Evolutionary conservation across 1,284 basidiomycete species (phyloP).

Genomic region (Laetiporus sulphureus): DNA sequence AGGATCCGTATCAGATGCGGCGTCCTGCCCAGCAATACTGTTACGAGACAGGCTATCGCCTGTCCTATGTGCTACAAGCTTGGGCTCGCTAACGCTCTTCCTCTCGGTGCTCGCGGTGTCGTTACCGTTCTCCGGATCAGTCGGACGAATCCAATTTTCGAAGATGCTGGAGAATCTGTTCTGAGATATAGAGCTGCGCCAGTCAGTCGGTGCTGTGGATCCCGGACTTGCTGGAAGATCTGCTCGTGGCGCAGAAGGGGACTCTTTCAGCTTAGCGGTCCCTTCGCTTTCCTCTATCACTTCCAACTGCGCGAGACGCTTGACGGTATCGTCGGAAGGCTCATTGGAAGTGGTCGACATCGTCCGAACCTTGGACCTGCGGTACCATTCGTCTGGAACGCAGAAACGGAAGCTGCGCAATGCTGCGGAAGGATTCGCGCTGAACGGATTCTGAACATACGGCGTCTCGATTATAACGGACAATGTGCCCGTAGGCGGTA

Average conservation of each 20-base stretch:
- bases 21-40: not conserved
- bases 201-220: slow-evolving; percentile 29
- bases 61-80: slow-evolving; percentile 39
- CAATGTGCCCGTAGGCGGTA: slow-evolving; percentile 17
- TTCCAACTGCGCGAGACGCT: slow-evolving; percentile 42
- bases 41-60: slow-evolving; percentile 21
- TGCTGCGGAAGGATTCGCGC: slow-evolving; percentile 23
- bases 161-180: slow-evolving; percentile 60
- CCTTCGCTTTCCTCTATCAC: slow-evolving; percentile 52
- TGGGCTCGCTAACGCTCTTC: slow-evolving; percentile 65
- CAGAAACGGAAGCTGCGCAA: slow-evolving; percentile 49
- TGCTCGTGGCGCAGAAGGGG: slow-evolving; percentile 7
- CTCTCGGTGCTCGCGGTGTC: slow-evolving; percentile 32
- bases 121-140: slow-evolving; percentile 32
- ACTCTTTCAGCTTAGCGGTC: slow-evolving; percentile 50
- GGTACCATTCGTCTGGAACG: slow-evolving; percentile 76
- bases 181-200: slow-evolving; percentile 44
- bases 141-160: slow-evolving; percentile 48
- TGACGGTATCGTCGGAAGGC: slow-evolving; percentile 46
- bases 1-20: slow-evolving; percentile 24
- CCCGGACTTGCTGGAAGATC: slow-evolving; percentile 4
- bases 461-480: slow-evolving; percentile 37
- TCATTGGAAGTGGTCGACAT: slow-evolving; percentile 38
- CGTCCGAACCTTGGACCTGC: slow-evolving; percentile 52
- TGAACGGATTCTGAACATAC: slow-evolving; percentile 30